Evolutionary conservation across 2,329 filamentous ascomycete species (phyloP), one percentile per base, ranked within the genome.

Genomic region (Colletotrichum chlorophyti): DNA sequence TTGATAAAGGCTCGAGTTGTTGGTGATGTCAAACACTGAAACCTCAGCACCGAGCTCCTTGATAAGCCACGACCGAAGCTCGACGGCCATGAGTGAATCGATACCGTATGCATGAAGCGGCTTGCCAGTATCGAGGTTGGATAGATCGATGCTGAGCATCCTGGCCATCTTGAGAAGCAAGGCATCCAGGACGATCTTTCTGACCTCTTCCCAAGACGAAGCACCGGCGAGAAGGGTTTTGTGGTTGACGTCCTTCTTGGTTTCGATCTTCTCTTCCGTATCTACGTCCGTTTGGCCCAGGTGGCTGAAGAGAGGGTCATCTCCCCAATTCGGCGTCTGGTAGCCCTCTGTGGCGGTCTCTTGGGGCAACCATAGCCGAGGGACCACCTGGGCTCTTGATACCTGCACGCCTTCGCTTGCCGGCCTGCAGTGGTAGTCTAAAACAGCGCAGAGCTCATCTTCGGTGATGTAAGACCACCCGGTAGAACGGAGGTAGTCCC

Each of bases 21-120:
- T 68, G 2, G 81, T 64, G 37, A 83, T 70, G 53, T 79, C 79
- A 12, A 82, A 66, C 1, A 81, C 71, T 0, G 78, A 75, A 2
- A 83, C 68, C 45, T 82, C 76, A 1, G 76, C 66, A 1, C 72
- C 63, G 0, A 82, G 49, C 51, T 79, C 70, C 55, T 78, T 79
- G 31, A 74, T 45, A 54, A 82, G 79, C 80, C 80, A 83, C 5
- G 75, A 70, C 1, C 79, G 74, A 4, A 77, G 75, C 71, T 67
- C 68, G n/a, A 67, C 66, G 4, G 66, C 65, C 0, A 67, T 65
- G 6, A 69, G 55, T 2, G 67, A 68, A 19, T 70, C 69, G 2
- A 70, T 55, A 9, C 68, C 68, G 15, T 68, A 68, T 1, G 57
- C 46, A 5, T 63, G 60, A 0, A 67, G 37, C 2, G 67, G 53